Conservation (phyloP, 75 land plant species). For the Selaginella moellendorffii region DNA sequence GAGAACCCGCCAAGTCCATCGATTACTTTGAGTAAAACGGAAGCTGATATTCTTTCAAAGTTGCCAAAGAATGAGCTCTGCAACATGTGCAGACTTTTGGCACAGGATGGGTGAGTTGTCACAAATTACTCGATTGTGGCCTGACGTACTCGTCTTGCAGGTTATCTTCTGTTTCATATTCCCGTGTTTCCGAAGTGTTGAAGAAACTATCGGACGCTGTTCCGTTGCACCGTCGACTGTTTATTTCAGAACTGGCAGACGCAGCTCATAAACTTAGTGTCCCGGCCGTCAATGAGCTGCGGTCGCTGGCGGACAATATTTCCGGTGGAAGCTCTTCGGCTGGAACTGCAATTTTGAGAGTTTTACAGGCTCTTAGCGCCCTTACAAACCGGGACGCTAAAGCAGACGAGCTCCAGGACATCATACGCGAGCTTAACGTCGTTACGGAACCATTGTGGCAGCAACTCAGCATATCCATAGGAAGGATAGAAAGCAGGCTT, state of each 20-base stretch:
- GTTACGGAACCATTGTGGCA: constrained; percentile 77
- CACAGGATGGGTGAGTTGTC: background rate
- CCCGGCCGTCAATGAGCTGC: constrained; percentile 67
- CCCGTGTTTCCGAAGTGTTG: constrained; percentile 66
- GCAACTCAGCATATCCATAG: constrained; percentile 69
- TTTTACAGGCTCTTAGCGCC: constrained; percentile 77
- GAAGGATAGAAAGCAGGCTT: constrained; percentile 61
- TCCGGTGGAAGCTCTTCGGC: constrained; percentile 47
- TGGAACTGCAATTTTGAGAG: constrained; percentile 82
- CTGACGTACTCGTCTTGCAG: no score
- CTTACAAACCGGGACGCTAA: constrained; percentile 26
- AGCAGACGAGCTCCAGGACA: constrained; percentile 25
- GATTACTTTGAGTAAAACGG: background rate
- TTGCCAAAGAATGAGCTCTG: background rate
- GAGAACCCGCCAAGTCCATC: no score
- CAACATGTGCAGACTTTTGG: background rate
- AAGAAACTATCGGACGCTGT: constrained; percentile 68
- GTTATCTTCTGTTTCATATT: constrained; percentile 77
- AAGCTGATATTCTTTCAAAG: background rate
- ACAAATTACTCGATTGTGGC: no score
- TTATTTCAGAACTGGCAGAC: constrained; percentile 71
- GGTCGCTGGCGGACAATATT: constrained; percentile 42
- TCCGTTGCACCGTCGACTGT: constrained; percentile 60
- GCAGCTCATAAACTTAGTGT: constrained; percentile 50
- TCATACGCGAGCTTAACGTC: constrained; percentile 47